Conservation (phyloP, 2,329 filamentous ascomycete species). For the Botrytis sinoallii region DNA sequence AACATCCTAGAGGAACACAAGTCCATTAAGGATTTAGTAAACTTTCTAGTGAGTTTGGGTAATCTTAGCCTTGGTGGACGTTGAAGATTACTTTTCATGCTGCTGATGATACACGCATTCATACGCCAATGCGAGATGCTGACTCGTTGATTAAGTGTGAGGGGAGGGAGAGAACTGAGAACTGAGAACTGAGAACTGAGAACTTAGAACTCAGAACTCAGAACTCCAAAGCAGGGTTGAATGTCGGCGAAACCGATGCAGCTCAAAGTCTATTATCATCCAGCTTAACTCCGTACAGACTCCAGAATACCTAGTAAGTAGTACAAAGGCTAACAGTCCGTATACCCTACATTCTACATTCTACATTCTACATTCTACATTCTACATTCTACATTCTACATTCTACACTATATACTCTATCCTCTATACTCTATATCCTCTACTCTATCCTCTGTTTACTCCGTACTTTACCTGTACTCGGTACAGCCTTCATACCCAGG, state of each 20-base stretch:
- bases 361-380: too few species aligned
- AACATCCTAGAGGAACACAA: background rate
- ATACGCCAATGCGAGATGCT: background rate
- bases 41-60: background rate
- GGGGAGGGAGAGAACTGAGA: background rate
- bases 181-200: background rate
- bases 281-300: background rate
- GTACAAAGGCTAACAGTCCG: background rate
- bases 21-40: background rate
- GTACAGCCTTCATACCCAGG: background rate
- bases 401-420: too few species aligned
- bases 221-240: background rate
- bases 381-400: too few species aligned
- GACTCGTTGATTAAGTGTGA: background rate
- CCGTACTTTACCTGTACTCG: background rate
- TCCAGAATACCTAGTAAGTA: background rate
- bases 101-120: background rate
- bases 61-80: background rate
- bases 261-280: background rate
- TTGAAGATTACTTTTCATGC: slow-evolving; percentile 5
- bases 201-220: too few species aligned
- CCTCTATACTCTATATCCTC: too few species aligned
- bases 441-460: background rate
- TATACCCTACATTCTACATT: background rate
- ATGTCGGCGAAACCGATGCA: background rate